phyloP scores from a whole-genome alignment of 2,329 filamentous ascomycete genomes.

The Incumbomyces lentus region DNA sequence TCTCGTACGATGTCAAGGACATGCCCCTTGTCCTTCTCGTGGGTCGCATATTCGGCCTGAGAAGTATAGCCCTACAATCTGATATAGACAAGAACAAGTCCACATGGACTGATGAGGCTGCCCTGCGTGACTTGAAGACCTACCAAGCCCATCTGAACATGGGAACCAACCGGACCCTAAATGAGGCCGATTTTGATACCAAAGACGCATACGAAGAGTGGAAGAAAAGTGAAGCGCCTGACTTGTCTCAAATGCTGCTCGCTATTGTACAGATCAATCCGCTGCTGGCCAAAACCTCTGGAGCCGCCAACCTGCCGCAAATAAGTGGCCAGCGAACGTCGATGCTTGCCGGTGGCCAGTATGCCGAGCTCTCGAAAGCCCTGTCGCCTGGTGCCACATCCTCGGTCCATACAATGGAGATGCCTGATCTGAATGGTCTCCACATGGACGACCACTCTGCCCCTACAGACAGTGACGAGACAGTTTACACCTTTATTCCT shows the following conservation, averaged over 20 bases:
- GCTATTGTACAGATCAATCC: constrained; percentile 80
- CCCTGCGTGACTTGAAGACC: constrained; percentile 79
- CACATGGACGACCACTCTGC: constrained; percentile 35
- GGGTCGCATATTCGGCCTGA: constrained; percentile 72
- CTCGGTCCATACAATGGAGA: constrained; percentile 52
- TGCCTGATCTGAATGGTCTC: constrained; percentile 55
- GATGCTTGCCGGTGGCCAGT: constrained; percentile 29
- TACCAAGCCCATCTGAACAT: constrained; percentile 85
- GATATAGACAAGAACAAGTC: constrained; percentile 76
- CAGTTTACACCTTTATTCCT: constrained; percentile 81
- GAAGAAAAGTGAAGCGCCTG: constrained; percentile 80
- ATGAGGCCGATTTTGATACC: constrained; percentile 76
- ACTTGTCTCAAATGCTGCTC: constrained; percentile 86
- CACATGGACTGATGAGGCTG: constrained; percentile 83
- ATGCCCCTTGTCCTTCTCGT: constrained; percentile 90
- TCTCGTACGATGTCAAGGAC: constrained; percentile 89
- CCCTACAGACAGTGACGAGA: constrained; percentile 31
- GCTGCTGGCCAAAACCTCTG: constrained; percentile 68
- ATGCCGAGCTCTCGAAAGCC: constrained; percentile 37
- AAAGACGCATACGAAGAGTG: constrained; percentile 82
- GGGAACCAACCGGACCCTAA: constrained; percentile 64
- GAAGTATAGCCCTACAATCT: constrained; percentile 67
- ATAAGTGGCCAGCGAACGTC: constrained; percentile 37
- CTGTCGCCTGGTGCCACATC: constrained; percentile 34
- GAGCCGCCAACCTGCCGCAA: constrained; percentile 48